phyloP scores from a whole-genome alignment of 305 asterid species.

The Salvia sclarea region DNA sequence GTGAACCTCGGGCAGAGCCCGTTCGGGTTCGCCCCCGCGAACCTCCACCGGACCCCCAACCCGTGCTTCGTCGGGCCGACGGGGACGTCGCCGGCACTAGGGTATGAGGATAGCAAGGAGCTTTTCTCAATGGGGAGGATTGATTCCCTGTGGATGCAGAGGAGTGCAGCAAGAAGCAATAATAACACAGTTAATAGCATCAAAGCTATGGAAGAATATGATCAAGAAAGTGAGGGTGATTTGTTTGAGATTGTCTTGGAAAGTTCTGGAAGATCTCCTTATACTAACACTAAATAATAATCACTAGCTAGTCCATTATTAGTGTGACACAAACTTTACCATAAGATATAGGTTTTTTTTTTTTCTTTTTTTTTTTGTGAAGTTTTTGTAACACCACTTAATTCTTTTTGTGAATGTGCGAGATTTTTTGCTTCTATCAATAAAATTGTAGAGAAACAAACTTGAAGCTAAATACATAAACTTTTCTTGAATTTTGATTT shows the following conservation, averaged over 20 bases:
- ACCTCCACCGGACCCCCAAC: conserved; percentile 62
- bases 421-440: background rate
- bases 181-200: conserved; percentile 57
- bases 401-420: conserved; percentile 23
- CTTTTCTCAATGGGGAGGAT: conserved; percentile 96
- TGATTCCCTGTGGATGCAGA: conserved; percentile 66
- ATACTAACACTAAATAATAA: conserved; percentile 24
- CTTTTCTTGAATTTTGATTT: no score
- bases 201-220: conserved; percentile 56
- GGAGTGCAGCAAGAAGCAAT: conserved; percentile 50
- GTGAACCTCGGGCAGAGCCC: conserved; percentile 86
- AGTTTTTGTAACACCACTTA: conserved; percentile 3
- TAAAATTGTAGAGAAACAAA: background rate
- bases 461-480: no score
- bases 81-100: conserved; percentile 50
- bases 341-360: background rate
- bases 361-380: background rate
- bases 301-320: conserved; percentile 19
- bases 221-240: conserved; percentile 81
- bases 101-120: conserved; percentile 78
- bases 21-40: conserved; percentile 56
- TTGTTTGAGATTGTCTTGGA: conserved; percentile 79
- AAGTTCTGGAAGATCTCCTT: conserved; percentile 51
- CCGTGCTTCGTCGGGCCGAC: conserved; percentile 71
- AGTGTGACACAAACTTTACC: background rate